Evolutionary conservation across 2,329 filamentous ascomycete species (phyloP), one percentile per base, ranked within the genome.

Genomic region (Xylaria sp.): DNA sequence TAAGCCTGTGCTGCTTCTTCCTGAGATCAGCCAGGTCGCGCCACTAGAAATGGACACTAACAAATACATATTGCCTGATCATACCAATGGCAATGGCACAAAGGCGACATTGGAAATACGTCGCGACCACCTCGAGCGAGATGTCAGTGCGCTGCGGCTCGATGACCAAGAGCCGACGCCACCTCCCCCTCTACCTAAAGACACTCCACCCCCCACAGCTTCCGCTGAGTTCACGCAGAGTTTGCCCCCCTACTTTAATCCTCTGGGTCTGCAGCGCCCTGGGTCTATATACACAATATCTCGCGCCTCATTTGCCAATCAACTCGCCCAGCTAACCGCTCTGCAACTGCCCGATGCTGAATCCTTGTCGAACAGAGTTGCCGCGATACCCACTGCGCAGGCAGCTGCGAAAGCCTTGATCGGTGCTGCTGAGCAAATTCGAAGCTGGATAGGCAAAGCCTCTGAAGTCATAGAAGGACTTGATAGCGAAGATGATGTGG

Each of bases 251-350:
- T 92, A 92, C 79, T 93, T 93, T 79, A 89, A 90, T 46, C 88
- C 89, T 4, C 85, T 89, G 52, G 88, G 88, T 25, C 84, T 90
- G 55, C 88, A 88, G 67, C 88, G 94, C 13, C 87, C 94, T 3
- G 92, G 92, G 51, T 98, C 95, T 44, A 94, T 98, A 74, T 98
- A 97, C 81, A 97, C 96, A 1, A 88, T 99, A 68, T 97, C 94
- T 1, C 90, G 95, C 54, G 92, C 92, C 41, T 98, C 95, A 7
- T 97, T 99, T 80, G 93, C 94, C 72, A 97, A 93, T 76, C 96
- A 98, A 80, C 89, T 98, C 63, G 93, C 93, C 57, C 94, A 98
- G 79, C 86, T 99, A 72, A 98, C 94, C 0, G 94, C 94, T 20
- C 90, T 98, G 67, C 91, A 94, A 76, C 87, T 98, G 1, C 96